Base-by-base conservation (phyloP, 768 basidiomycete species). In the Mycena vulgaris region DNA sequence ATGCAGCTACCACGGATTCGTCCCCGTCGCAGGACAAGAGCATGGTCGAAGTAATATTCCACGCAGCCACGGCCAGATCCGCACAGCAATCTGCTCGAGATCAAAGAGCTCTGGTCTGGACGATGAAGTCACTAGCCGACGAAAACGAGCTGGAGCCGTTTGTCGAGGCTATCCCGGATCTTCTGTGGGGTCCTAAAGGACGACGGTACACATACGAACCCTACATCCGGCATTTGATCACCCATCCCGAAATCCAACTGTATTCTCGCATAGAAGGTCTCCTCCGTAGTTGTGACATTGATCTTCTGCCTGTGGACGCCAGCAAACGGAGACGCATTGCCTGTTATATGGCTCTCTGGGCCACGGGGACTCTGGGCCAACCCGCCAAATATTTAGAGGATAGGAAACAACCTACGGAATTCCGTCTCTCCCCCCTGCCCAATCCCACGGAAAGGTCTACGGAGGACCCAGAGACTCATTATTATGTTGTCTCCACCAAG, bases 21-120 rank as follows among this genome's bases (percentile, higher is more conserved):
- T 7, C 28, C 14, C 51, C 30, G 3, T 52, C 28, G 8, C 16
- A 16, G 14, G 28, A 30, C 3, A 16, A 57, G 9, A 51, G 30
- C 31, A 63, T 52, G 49, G 62, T 47, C 11, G 62, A 63, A 52
- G 48, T 37, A 9, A 52, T 63, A 28, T 39, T 23, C 40, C 25
- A 11, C 21, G 1, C 11, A 2, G 51, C 62, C 17, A 52, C 25
- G 11, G 23, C 14, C 17, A 2, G 2, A 9, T 63, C 62, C 7
- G 31, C 7, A 1, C 27, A 16, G 33, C 49, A 37, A n/a, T 19
- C 27, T 6, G 51, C 25, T 27, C 62, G 49, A 25, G 63, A 65
- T 42, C 27, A 35, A 21, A 19, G 28, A 10, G 63, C 63, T 1
- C 42, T 65, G 10, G 39, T 42, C 10, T 63, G 63, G 62, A 63